Conservation (phyloP, 108 stramenopile genomes). For the Cyclotella atomus region DNA sequence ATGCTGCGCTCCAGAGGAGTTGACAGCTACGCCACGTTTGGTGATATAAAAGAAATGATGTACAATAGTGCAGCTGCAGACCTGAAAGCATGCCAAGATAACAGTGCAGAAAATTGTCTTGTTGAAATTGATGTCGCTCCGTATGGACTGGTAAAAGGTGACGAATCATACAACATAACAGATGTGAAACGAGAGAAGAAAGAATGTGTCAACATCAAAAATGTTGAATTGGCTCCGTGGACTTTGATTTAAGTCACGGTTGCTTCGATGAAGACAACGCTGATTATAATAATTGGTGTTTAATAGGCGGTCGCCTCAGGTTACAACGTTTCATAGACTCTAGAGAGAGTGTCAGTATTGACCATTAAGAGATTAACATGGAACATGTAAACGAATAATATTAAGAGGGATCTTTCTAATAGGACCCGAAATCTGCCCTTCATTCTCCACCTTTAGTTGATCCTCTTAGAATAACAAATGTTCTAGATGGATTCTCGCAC, state of each 20-base stretch:
- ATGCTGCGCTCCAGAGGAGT: conserved; percentile 25
- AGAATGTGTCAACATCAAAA: conserved; percentile 7
- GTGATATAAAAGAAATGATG: conserved; percentile 38
- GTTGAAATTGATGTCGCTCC: background rate
- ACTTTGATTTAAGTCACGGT: no score
- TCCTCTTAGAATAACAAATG: conserved; percentile 35
- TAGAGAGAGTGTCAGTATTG: no score
- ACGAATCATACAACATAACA: background rate
- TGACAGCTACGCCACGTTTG: conserved; percentile 33
- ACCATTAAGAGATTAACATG: background rate
- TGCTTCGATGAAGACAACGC: no score
- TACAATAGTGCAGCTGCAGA: conserved; percentile 1
- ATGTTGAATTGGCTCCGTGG: background rate
- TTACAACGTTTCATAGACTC: no score
- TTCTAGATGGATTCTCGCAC: conserved; percentile 44
- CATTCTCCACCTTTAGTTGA: background rate
- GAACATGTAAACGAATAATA: background rate
- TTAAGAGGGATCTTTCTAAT: no score
- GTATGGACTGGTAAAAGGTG: background rate
- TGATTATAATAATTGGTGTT: no score
- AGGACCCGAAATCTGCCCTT: no score
- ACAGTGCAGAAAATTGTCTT: background rate
- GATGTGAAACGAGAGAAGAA: background rate
- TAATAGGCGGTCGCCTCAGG: no score
- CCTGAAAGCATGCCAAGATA: background rate